Conservation (phyloP, 306 rosid genomes). For the Lablab purpureus region DNA sequence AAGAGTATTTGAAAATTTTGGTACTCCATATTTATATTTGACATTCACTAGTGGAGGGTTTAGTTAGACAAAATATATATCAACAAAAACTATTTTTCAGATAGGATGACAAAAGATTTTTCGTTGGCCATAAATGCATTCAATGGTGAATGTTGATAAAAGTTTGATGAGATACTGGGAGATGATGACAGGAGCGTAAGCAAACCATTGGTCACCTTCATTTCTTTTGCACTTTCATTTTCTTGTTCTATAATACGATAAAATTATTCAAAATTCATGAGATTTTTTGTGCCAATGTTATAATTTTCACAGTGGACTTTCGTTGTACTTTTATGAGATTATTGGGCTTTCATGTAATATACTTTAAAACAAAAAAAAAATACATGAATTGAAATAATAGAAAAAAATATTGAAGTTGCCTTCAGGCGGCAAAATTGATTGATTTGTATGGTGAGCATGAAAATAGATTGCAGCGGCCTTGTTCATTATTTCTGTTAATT, state of each 20-base stretch:
- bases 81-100: constrained; percentile 7
- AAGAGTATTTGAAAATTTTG: constrained; percentile 23
- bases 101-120: neutral
- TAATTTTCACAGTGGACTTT: neutral
- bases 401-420: no score
- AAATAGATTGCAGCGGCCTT: no score
- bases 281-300: neutral
- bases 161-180: constrained; percentile 1
- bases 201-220: neutral
- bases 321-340: neutral
- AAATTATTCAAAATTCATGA: constrained; percentile 5
- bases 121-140: constrained; percentile 22
- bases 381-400: no score
- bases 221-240: neutral
- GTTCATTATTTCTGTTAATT: no score
- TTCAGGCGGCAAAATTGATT: no score
- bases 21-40: neutral
- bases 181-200: constrained; percentile 13
- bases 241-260: neutral
- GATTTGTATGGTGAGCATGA: no score
- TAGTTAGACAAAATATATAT: neutral
- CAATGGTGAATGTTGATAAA: neutral
- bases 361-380: no score
- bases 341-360: neutral
- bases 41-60: constrained; percentile 23